These are phyloP conservation scores for Deuterostichococcus epilithicus DNA, from an alignment of 139 green algal genomes.

Conservation along the genomic window DNA sequence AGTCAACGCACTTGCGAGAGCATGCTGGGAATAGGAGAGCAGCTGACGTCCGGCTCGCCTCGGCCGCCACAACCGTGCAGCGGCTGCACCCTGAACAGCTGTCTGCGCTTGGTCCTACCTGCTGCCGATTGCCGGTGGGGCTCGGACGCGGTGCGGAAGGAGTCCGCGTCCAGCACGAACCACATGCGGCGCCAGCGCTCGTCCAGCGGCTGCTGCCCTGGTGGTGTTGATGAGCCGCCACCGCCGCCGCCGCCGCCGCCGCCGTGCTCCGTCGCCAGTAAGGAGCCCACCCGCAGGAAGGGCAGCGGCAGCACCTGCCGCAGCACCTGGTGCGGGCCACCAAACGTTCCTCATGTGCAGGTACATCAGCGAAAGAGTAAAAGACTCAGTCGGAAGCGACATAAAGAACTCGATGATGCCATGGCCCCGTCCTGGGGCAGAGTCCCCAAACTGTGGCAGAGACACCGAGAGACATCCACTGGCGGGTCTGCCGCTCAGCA, in stretches of 20 bases:
- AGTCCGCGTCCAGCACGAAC: conserved; percentile 56
- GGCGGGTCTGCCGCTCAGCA: background rate
- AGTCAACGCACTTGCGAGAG: background rate
- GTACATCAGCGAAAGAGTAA: background rate
- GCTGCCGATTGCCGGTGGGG: conserved; percentile 20
- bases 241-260: background rate
- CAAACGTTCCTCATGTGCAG: background rate
- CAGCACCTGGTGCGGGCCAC: conserved; percentile 31
- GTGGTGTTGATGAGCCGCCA: background rate
- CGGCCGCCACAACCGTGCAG: too few relatives aligned
- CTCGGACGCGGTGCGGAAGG: conserved; percentile 27
- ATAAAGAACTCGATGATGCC: background rate
- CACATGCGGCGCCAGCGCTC: conserved; percentile 49
- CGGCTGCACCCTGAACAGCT: background rate
- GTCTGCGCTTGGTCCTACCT: background rate
- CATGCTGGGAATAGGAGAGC: background rate
- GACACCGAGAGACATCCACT: background rate
- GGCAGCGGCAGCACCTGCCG: conserved; percentile 68
- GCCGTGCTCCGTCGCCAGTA: conserved; percentile 23
- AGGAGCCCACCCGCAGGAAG: conserved; percentile 44
- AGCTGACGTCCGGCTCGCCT: too few relatives aligned
- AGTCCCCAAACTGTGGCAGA: background rate
- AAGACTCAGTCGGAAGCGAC: background rate
- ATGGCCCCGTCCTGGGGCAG: background rate
- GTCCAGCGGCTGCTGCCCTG: conserved; percentile 8